Evolutionary conservation across 257 asterid genomes (phyloP), one percentile per base, ranked within the genome.

Genomic region (Thymus mandschuricus): DNA sequence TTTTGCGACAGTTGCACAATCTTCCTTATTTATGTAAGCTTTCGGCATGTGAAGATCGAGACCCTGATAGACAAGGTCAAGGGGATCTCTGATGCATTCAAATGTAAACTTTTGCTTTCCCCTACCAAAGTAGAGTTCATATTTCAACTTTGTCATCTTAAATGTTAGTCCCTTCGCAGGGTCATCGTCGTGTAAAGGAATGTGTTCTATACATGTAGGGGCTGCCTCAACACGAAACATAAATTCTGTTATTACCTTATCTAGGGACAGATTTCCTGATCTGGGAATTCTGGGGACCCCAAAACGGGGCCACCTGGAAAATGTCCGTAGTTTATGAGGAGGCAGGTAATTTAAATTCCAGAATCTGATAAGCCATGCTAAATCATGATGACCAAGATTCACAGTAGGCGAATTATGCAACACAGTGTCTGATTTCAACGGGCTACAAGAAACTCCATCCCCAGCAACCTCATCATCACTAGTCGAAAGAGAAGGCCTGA

Each of bases 221-320:
- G 98, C 78, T 69, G 93, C 88, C 77, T 95, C 99, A 81, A 95
- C 64, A 56, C 99, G 85, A 76, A 95, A 86, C 99, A 92, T 92
- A 73, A 95, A 88, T 78, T 95, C 99, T 28, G 99, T 95, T 94
- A 95, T 95, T 64, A 95, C 99, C 87, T 77, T 95, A 83, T 95
- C 99, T 71, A 95, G 62, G 28, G 99, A 86, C 75, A 95, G 84
- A 79, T 95, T 95, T 61, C 99, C 99, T 45, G 99, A 95, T 83
- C 99, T 92, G 15, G 96, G 88, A 84, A 90, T 61, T 79, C 99
- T 87, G 46, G 98, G 98, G 76, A 87, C 77, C 49, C 98, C 98
- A 73, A 83, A 95, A 68, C 99, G 96, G 52, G 98, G 99, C 96
- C 98, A 95, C 83, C 98, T 86, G 66, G 98, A 95, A 85, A 95